phyloP scores from a whole-genome alignment of 192 early-diverging fungal genomes.

The Backusella circina region DNA sequence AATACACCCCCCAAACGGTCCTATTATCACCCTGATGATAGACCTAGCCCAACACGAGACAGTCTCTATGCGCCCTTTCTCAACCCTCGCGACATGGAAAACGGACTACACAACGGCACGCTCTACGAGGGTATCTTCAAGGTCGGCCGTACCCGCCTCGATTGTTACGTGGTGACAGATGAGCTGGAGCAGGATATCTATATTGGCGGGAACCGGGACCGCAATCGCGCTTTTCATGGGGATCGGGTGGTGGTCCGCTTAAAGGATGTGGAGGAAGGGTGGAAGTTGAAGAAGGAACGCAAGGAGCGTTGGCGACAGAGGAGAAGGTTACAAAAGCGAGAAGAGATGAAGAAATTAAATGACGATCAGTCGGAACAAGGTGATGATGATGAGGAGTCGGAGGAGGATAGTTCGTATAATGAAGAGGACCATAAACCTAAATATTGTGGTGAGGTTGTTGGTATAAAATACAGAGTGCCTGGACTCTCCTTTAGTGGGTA shows the following conservation, averaged over 20 bases:
- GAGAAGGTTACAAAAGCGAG: neutral
- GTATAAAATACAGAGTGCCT: conserved; percentile 38
- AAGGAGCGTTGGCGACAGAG: conserved; percentile 17
- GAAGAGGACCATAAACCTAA: conserved; percentile 43
- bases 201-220: conserved; percentile 58
- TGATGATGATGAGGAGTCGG: conserved; percentile 5
- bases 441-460: conserved; percentile 49
- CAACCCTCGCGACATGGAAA: neutral
- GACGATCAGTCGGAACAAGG: conserved; percentile 7
- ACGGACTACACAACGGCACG: neutral
- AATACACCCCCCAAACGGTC: too few species aligned
- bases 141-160: conserved; percentile 47
- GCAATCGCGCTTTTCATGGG: conserved; percentile 79
- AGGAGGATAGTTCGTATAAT: conserved; percentile 38
- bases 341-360: neutral
- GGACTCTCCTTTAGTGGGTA: conserved; percentile 43
- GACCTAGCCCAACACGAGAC: neutral
- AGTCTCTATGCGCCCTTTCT: neutral
- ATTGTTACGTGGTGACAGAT: conserved; percentile 82
- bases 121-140: conserved; percentile 5
- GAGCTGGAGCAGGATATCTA: conserved; percentile 65
- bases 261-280: conserved; percentile 54
- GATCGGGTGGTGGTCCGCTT: conserved; percentile 69
- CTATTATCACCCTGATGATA: conserved; percentile 7
- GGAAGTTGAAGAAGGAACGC: conserved; percentile 40